Conservation (phyloP, 768 basidiomycete genomes). For the Boletellus emodensis region DNA sequence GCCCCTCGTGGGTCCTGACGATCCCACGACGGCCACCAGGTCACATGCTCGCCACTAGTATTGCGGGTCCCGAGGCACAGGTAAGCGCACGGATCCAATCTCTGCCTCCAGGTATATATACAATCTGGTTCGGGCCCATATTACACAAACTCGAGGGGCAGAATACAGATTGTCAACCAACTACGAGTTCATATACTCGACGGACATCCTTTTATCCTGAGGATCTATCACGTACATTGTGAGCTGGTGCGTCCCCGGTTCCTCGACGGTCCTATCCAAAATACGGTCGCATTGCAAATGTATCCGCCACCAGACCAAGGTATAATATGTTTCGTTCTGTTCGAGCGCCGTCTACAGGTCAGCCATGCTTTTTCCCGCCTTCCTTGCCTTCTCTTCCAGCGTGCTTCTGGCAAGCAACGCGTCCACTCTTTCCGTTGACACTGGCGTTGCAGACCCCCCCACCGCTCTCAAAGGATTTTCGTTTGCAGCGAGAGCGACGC, state of each 20-base stretch:
- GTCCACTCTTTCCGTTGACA: conserved; percentile 11
- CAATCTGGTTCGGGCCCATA: no score
- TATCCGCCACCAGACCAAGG: background rate
- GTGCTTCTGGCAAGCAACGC: conserved; percentile 34
- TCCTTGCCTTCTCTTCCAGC: conserved; percentile 10
- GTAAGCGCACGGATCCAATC: no score
- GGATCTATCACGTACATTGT: background rate
- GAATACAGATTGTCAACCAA: no score
- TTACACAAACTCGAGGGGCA: no score
- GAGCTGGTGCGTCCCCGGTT: background rate
- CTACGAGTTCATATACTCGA: background rate
- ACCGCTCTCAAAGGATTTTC: conserved; percentile 16
- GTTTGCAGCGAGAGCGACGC: conserved; percentile 17
- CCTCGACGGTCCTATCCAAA: conserved; percentile 2
- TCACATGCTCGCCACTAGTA: no score
- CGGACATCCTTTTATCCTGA: background rate
- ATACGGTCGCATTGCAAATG: conserved; percentile 15
- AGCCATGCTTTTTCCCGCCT: conserved; percentile 13
- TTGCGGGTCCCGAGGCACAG: no score
- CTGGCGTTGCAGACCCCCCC: background rate
- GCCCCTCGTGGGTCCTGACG: no score
- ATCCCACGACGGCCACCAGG: no score
- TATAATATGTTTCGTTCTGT: conserved; percentile 1
- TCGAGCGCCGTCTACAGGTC: background rate
- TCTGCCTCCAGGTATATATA: no score